These are phyloP conservation scores for Aspergillus avenaceus DNA, from an alignment of 495 filamentous ascomycete species.

Conservation along the genomic window DNA sequence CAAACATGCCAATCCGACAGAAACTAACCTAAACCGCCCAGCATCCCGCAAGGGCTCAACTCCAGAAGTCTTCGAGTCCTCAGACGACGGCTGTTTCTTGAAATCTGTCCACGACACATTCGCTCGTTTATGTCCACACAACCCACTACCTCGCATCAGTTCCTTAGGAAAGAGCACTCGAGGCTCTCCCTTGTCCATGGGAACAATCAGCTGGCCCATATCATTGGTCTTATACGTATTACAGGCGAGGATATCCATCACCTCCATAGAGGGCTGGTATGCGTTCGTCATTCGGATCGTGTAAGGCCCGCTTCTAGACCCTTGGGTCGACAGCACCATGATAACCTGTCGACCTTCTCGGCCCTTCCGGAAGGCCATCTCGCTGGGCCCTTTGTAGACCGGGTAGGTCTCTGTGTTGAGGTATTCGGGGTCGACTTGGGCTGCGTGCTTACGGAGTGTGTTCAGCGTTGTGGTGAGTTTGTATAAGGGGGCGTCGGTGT, in stretches of 20 bases:
- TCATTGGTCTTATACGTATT: constrained; percentile 35
- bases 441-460: constrained; percentile 54
- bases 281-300: constrained; percentile 38
- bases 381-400: constrained; percentile 51
- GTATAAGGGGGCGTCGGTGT: constrained; percentile 57
- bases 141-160: constrained; percentile 30
- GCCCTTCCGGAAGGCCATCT: constrained; percentile 63
- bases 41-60: background rate
- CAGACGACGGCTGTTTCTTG: constrained; percentile 8
- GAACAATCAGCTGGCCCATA: constrained; percentile 40
- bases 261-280: constrained; percentile 26
- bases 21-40: background rate
- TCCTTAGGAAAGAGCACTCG: constrained; percentile 38
- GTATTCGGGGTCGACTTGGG: constrained; percentile 43
- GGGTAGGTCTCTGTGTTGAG: constrained; percentile 44
- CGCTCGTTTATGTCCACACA: constrained; percentile 26
- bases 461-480: constrained; percentile 54
- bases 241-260: constrained; percentile 52
- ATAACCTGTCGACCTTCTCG: constrained; percentile 49
- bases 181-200: constrained; percentile 47
- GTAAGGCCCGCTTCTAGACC: constrained; percentile 37
- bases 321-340: constrained; percentile 56
- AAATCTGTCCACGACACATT: constrained; percentile 16
- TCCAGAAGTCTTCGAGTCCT: background rate
- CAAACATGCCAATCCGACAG: background rate